Evolutionary conservation across 2,329 filamentous ascomycete genomes (phyloP), one percentile per base, ranked within the genome.

Genomic region (Sarocladium oryzae): DNA sequence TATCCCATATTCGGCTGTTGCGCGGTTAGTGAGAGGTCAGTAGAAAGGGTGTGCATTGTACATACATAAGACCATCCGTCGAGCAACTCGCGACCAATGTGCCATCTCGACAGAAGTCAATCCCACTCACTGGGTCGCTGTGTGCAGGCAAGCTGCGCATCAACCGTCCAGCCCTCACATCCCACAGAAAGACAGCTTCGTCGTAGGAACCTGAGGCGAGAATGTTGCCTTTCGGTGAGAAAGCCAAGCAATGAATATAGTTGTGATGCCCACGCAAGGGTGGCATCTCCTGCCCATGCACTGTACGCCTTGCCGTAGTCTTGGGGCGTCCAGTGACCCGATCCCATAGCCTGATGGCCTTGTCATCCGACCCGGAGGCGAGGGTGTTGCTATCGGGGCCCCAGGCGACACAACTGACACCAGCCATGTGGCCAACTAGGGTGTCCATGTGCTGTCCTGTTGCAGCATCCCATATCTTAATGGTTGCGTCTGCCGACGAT

Each of bases 171-270:
- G 89, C 89, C 13, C 93, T 80, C 13, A 97, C 88, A 66, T 99
- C 93, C 93, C 93, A 99, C 4, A 99, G 70, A 57, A 96, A 96
- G 0, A 99, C 89, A 4, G 93, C 93, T 72, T 99, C 93, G 59
- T 99, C 93, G 69, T 96, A 97, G 56, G 88, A 95, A 11, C 93
- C 93, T 57, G 88, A 95, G 15, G 91, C 93, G 30, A 99, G 79
- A 64, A 97, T 96, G 63, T 99, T 99, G 21, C 93, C 93, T 67
- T 96, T 97, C 2, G 93, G 93, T n/a, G 89, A 92, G 67, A 97
- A 97, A 5, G 91, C 90, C 30, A 99, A 75, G 49, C 86, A 89
- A 69, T 95, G 96, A 28, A 99, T 85, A 68, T 97, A 97, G 69
- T 95, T 97, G 67, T 96, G 90, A 62, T 99, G 93, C 2, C 93